Evolutionary conservation across 768 basidiomycete species (phyloP), one percentile per base, ranked within the genome.

Genomic region (Leccinum barrowsii): DNA sequence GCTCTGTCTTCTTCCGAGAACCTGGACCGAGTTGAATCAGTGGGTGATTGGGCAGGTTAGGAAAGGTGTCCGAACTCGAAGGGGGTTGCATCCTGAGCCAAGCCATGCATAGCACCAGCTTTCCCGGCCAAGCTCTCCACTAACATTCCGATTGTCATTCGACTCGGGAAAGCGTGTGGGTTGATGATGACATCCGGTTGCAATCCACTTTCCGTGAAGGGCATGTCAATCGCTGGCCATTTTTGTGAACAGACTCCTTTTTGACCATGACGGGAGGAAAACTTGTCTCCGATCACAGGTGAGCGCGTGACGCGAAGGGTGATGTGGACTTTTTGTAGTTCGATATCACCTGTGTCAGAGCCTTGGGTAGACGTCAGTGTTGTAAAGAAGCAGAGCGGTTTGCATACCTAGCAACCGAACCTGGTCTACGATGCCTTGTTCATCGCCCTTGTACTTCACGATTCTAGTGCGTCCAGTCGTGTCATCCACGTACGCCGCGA

Each of bases 71-170:
- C 89, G 66, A 68, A 96, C 93, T 90, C 90, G 83, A 98, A 99
- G 17, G 97, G 97, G 19, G 97, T 98, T 13, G 93, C 97, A 75
- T 99, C 97, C 72, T 99, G 97, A 13, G 97, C 94, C 22, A 99
- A 80, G 46, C 97, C 97, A 65, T 98, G 97, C 91, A 98, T 92
- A 7, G 96, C 90, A 58, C 97, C 97, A 2, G 97, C 90, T 74
- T 99, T 99, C n/a, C 97, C 97, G 0, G 97, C 97, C 86, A 98
- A 87, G 75, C 93, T 96, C 80, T 99, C 97, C 58, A 99, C 94
- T 71, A 99, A 87, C 97, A 99, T 99, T 59, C 97, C 97, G 66
- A 99, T 99, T 1, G 97, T 99, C 97, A 99, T 99, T 65, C 97
- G 92, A 80, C 88, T 91, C 2, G 97, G 97, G 80, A 99, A 99